Evolutionary conservation across 176 grass and related monocot species (phyloP), one percentile per base, ranked within the genome.

Genomic region (Oryza rufipogon): DNA sequence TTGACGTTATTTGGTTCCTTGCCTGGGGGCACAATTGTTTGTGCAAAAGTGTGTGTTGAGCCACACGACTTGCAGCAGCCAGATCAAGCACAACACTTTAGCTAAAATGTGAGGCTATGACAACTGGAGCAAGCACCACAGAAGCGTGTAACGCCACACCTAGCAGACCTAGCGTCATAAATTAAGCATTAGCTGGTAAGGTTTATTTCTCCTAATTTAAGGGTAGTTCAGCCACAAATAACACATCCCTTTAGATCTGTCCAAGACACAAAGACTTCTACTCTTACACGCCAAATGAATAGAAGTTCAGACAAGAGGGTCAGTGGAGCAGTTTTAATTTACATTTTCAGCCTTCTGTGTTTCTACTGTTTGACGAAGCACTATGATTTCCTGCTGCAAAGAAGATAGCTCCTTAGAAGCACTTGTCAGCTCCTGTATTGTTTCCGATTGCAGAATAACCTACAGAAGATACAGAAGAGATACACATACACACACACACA

Each of bases 351-450:
- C 71, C 87, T 88, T 96, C 11, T 91, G 91, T 66, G 45, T 75
- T 84, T 99, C 96, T 80, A 92, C 78, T 85, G 91, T 92, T 65
- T 94, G 88, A 16, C 86, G 89, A 78, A 99, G 83, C 73, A 86
- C 86, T 76, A 86, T 51, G 4, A 92, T 89, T 89, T 99, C 96
- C 63, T 80, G 66, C 86, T 99, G 96, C 77, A 99, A 87, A 60
- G 74, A 81, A 86, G 93, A 96, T 80, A 99, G 75, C 16, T 96
- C 89, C 70, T 92, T 99, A 77, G 96, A 99, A 74, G 93, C 92
- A 88, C 77, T 99, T 82, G 96, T 94, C 81, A 99, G 81, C 88
- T 99, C 96, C 81, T 96, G 93, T 82, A 99, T 99, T 68, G 96
- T 92, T 80, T 96, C 93, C 70, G 96, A 91, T 86, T 99, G 96